Base-by-base conservation (phyloP, 73 alveolate genomes). In the Paramecium octaurelia region DNA sequence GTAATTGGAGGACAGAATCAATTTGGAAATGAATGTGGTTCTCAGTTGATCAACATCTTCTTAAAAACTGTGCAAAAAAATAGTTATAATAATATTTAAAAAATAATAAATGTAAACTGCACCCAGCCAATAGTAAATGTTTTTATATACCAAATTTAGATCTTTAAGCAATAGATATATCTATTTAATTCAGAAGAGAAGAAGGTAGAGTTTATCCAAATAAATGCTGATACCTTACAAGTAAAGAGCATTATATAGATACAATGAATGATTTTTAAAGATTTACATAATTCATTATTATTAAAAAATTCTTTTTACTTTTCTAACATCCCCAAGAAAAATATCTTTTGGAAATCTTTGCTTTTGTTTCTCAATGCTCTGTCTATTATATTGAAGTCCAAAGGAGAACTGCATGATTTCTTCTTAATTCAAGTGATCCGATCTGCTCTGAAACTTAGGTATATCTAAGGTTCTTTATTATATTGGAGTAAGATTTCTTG, bases 241-340 rank as follows among this genome's bases (percentile, higher is more conserved):
- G 27, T 64, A 27, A 31, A 64, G 46, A 64, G 31, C 10, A 64
- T 64, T 14, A 64, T 64, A 27, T 20, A 27, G 12, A 31, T 64
- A 64, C 27, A 64, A 64, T 64, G 84, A 64, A 40, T 40, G 48
- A 40, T 40, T 54, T 16, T 54, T 54, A 54, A 18, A 34, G 31
- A 27, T 58, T 29, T 64, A 12, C 46, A 54, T 64, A 64, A 23
- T 12, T 64, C 84, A 64, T 64, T 27, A 16, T 64, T 64, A 64
- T 34, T 64, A 34, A 64, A 64, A 64, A 73, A 73, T 73, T 73
- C 87, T 73, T 73, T 73, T 73, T 12, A 73, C 87, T 73, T 73
- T 73, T 40, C 87, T 73, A 14, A 73, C 87, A 18, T 73, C 87
- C 8, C 87, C 87, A 9, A 73, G 36, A 73, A 73, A 73, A 21